Conservation (phyloP, 176 grass and related monocot genomes). For the Musa itinerans region DNA sequence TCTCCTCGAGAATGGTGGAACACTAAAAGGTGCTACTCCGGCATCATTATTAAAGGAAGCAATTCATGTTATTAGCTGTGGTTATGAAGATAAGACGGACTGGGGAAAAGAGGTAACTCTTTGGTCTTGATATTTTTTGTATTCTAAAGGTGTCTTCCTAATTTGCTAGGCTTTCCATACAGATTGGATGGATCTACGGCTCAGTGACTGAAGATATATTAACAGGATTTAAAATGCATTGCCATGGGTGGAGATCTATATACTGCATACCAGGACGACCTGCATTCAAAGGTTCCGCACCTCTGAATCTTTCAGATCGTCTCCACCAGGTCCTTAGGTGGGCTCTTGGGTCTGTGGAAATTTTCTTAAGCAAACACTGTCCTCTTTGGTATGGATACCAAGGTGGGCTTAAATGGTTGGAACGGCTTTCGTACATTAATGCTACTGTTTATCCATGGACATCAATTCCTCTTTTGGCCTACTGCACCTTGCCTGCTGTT, state of each 20-base stretch:
- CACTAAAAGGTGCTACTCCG: constrained; percentile 45
- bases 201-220: constrained; percentile 72
- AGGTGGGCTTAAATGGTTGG: constrained; percentile 52
- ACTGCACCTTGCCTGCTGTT: constrained; percentile 63
- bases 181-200: constrained; percentile 78
- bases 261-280: constrained; percentile 47
- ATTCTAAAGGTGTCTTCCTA: background rate
- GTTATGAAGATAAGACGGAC: constrained; percentile 65
- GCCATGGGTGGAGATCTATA: constrained; percentile 75
- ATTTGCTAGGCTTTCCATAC: constrained; percentile 13
- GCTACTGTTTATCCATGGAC: constrained; percentile 65
- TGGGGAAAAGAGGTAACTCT: constrained; percentile 59
- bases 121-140: background rate
- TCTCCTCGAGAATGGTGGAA: constrained; percentile 56
- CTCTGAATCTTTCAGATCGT: constrained; percentile 71
- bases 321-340: constrained; percentile 65
- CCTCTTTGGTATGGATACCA: constrained; percentile 70
- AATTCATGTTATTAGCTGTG: constrained; percentile 64
- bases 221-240: constrained; percentile 76
- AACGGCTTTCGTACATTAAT: constrained; percentile 66
- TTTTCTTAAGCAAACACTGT: constrained; percentile 73
- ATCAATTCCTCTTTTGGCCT: constrained; percentile 58
- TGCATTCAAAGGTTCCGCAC: constrained; percentile 68
- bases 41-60: constrained; percentile 68
- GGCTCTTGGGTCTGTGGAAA: constrained; percentile 67